phyloP scores from a whole-genome alignment of 1,284 basidiomycete genomes.

The Coniferiporia sulphurascens region DNA sequence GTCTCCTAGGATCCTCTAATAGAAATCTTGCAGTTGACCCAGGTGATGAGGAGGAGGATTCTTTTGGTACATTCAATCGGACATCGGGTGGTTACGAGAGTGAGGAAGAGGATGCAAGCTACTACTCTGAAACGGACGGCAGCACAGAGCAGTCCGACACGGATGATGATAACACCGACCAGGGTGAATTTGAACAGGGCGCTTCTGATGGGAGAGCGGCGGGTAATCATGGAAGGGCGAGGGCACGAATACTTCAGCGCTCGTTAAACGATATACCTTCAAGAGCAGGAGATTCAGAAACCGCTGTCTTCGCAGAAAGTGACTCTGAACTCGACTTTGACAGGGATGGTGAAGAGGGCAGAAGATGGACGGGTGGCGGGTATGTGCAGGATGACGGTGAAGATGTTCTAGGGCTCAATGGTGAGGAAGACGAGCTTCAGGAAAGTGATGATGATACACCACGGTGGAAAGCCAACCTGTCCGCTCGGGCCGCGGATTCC shows the following conservation, averaged over 20 bases:
- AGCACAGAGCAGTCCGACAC: slow-evolving; percentile 23
- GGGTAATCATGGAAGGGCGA: slow-evolving; percentile 38
- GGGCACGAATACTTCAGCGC: slow-evolving; percentile 44
- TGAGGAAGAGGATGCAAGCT: slow-evolving; percentile 27
- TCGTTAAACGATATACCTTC: slow-evolving; percentile 31
- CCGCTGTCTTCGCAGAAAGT: slow-evolving; percentile 71
- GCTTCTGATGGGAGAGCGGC: slow-evolving; percentile 23
- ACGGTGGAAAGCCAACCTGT: slow-evolving; percentile 76
- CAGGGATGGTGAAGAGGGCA: slow-evolving; percentile 30
- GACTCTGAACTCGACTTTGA: slow-evolving; percentile 63
- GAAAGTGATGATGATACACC: slow-evolving; percentile 34
- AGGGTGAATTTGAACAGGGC: slow-evolving; percentile 23
- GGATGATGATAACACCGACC: slow-evolving; percentile 29
- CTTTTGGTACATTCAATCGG: slow-evolving; percentile 19
- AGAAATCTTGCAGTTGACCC: slow-evolving; percentile 5
- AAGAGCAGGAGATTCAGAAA: slow-evolving; percentile 32
- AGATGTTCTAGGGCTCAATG: slow-evolving; percentile 18
- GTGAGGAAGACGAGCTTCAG: slow-evolving; percentile 38
- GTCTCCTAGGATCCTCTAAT: slow-evolving; percentile 76
- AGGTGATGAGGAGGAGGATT: neutral
- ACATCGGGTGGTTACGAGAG: slow-evolving; percentile 27
- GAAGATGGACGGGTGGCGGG: slow-evolving; percentile 7
- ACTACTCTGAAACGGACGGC: slow-evolving; percentile 20
- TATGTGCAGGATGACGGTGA: neutral
- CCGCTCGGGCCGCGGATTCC: slow-evolving; percentile 44